These are phyloP conservation scores for Fusarium penzigii DNA, from an alignment of 2,329 filamentous ascomycete genomes.

Conservation along the genomic window DNA sequence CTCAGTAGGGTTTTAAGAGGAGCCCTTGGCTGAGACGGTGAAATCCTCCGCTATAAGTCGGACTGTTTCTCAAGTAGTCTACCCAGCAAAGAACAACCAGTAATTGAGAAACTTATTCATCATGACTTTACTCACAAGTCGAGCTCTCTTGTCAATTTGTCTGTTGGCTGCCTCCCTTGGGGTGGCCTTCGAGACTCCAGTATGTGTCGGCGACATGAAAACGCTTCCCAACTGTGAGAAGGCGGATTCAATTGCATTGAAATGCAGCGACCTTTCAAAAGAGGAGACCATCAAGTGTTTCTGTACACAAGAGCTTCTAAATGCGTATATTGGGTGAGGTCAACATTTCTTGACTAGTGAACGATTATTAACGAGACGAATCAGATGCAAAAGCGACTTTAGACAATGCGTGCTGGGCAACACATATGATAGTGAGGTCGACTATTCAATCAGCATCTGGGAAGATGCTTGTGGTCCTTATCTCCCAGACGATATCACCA, in stretches of 20 bases:
- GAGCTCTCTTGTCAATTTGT: too few relatives aligned
- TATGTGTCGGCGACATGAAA: constrained; percentile 10
- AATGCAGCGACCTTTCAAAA: constrained; percentile 9
- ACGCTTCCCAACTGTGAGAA: constrained; percentile 8
- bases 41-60: too few relatives aligned
- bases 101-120: too few relatives aligned
- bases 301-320: constrained; percentile 11
- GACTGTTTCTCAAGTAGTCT: too few relatives aligned
- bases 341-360: too few relatives aligned
- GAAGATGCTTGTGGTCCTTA: constrained; percentile 9
- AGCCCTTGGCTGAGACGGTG: too few relatives aligned
- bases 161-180: too few relatives aligned
- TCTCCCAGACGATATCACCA: constrained; percentile 8
- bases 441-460: constrained; percentile 5
- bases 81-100: too few relatives aligned
- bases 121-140: too few relatives aligned
- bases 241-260: constrained; percentile 1
- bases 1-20: too few relatives aligned
- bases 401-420: constrained; percentile 8
- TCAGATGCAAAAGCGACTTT: constrained; percentile 11
- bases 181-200: too few relatives aligned
- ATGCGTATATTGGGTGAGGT: constrained; percentile 10
- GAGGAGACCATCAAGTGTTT: constrained; percentile 14
- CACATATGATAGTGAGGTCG: constrained; percentile 6
- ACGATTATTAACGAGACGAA: neutral